phyloP scores from a whole-genome alignment of 169 alveolate species.

The Babesia ovata region DNA sequence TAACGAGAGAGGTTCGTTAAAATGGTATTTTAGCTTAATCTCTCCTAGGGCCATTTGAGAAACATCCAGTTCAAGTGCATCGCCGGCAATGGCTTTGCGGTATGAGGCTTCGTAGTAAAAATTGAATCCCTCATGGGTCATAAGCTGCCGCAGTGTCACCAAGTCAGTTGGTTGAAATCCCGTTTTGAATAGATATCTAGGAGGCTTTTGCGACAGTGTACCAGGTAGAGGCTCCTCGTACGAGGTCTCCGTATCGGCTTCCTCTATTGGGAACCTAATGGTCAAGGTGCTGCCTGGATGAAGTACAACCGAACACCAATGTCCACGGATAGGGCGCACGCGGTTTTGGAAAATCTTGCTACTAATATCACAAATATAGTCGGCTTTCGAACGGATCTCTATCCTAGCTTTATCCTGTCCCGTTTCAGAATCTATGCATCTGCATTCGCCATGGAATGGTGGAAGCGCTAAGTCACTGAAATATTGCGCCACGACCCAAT shows the following conservation, averaged over 20 bases:
- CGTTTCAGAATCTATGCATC: constrained; percentile 10
- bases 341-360: neutral
- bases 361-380: constrained; percentile 10
- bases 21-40: neutral
- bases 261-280: constrained; percentile 4
- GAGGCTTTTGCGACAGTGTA: neutral
- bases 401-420: constrained; percentile 9
- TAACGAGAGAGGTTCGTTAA: neutral
- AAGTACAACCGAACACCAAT: constrained; percentile 23
- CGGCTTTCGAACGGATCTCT: neutral
- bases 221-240: neutral
- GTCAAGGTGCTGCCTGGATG: constrained; percentile 20
- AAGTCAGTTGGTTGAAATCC: neutral
- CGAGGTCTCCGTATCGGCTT: neutral
- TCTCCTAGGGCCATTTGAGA: neutral
- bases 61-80: constrained; percentile 10
- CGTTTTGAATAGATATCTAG: neutral
- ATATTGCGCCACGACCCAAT: too few species aligned
- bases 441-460: neutral
- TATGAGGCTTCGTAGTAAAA: neutral
- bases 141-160: neutral
- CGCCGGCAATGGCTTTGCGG: constrained; percentile 2
- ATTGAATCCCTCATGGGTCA: neutral
- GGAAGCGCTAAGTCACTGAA: neutral
- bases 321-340: neutral